Conservation (phyloP, 345 rosid species). For the Salix suchowensis region DNA sequence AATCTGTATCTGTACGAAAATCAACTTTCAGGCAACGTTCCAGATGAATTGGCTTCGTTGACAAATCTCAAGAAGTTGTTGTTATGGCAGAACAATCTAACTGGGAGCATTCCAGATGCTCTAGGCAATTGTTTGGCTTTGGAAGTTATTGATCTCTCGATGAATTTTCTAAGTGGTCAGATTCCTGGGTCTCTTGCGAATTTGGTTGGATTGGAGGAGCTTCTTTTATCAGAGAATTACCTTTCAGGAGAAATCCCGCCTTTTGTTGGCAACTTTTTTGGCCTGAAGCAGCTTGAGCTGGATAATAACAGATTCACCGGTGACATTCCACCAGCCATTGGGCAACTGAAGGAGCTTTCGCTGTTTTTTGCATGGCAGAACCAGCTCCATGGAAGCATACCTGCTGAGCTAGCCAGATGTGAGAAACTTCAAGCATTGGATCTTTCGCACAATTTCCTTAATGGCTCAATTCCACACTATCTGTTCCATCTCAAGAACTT, state of each 20-base stretch:
- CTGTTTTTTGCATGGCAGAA: conserved; percentile 70
- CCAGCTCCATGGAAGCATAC: conserved; percentile 55
- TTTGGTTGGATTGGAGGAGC: conserved; percentile 47
- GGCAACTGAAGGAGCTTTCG: conserved; percentile 49
- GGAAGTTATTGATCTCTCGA: conserved; percentile 53
- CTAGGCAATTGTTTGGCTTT: conserved; percentile 44
- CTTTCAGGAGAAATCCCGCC: conserved; percentile 49
- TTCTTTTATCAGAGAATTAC: conserved; percentile 50
- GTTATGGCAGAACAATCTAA: conserved; percentile 59
- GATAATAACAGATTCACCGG: conserved; percentile 55
- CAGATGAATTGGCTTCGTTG: conserved; percentile 44
- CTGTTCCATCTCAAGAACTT: conserved; percentile 56
- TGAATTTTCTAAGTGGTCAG: conserved; percentile 45
- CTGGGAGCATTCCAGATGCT: conserved; percentile 43
- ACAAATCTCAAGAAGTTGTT: conserved; percentile 48
- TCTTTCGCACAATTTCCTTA: conserved; percentile 56
- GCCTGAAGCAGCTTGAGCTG: conserved; percentile 58
- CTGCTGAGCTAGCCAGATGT: conserved; percentile 49
- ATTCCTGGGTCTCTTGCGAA: conserved; percentile 44
- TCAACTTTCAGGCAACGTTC: conserved; percentile 47
- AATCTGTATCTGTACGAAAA: conserved; percentile 57
- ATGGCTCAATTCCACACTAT: conserved; percentile 52
- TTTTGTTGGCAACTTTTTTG: conserved; percentile 38
- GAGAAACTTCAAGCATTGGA: conserved; percentile 58
- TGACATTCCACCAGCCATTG: conserved; percentile 49